A percentile compares a stretch with the other conserved stretches of the same genome.
phyloP scores from a whole-genome alignment of 139 green algal genomes.

The Tetraselmis striata region DNA sequence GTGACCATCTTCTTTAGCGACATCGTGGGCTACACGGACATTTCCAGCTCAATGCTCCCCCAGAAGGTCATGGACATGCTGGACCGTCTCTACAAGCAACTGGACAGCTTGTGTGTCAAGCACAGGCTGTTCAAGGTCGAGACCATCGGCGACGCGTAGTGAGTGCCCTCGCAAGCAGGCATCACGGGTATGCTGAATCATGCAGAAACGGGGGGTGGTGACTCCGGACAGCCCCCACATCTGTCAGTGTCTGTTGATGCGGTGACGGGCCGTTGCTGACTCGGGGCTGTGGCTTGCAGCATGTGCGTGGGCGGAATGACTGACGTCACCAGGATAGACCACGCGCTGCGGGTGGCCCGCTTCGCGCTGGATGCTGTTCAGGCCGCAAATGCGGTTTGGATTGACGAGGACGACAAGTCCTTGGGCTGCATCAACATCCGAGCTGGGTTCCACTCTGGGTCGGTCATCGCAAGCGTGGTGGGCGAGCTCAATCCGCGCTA shows the following conservation, averaged over 20 bases:
- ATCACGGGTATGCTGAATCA: too few species aligned
- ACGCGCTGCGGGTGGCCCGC: conserved; percentile 1
- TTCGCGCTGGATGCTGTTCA: conserved; percentile 17
- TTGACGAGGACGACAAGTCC: too few species aligned
- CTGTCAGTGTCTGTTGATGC: too few species aligned
- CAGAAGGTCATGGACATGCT: conserved; percentile 14
- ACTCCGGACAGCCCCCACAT: too few species aligned
- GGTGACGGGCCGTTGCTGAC: too few species aligned
- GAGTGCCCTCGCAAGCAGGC: too few species aligned
- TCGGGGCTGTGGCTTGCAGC: too few species aligned
- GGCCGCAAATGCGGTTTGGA: too few species aligned
- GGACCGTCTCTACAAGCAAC: conserved; percentile 11
- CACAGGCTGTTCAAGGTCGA: background rate
- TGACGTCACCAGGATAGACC: too few species aligned
- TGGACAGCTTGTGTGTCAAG: conserved; percentile 16
- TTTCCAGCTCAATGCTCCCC: conserved; percentile 1
- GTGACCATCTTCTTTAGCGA: conserved; percentile 25
- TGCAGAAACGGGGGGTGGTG: too few species aligned
- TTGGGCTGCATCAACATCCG: too few species aligned
- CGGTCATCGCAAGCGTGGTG: conserved; percentile 9
- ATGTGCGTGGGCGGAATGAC: too few species aligned
- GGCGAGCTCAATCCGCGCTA: background rate
- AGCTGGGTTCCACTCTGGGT: conserved; percentile 21
- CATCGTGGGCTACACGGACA: conserved; percentile 25
- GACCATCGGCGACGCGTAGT: background rate